These are phyloP conservation scores for Bidens hawaiensis DNA, from an alignment of 140 eudicot species.

Conservation along the genomic window DNA sequence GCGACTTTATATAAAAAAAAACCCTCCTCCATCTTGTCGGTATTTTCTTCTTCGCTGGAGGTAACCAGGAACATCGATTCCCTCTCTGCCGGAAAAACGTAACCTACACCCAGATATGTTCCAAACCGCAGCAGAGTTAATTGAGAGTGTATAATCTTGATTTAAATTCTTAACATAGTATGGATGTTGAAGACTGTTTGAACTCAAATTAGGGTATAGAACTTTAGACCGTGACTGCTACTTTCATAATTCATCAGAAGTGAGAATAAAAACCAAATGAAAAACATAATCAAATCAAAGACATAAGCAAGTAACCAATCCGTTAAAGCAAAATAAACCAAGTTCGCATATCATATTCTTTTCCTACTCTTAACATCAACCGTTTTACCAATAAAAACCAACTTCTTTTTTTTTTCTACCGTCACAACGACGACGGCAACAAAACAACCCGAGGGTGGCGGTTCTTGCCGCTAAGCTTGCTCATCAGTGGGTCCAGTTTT, in stretches of 20 bases:
- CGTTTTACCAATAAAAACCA: slow-evolving; percentile 9
- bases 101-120: no score
- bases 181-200: no score
- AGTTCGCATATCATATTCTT: neutral
- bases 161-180: no score
- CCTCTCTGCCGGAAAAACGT: no score
- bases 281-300: neutral
- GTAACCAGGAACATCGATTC: no score
- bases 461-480: neutral
- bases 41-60: no score
- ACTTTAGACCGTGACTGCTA: no score
- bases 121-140: no score
- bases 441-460: neutral
- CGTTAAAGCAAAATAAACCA: slow-evolving; percentile 13
- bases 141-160: no score
- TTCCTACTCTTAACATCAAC: neutral
- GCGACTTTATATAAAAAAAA: no score
- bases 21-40: no score
- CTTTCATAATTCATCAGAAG: neutral
- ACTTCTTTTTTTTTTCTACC: neutral
- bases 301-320: neutral
- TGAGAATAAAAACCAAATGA: neutral
- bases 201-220: no score
- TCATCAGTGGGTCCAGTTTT: slow-evolving; percentile 35
- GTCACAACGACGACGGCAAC: neutral